A percentile compares a stretch with the other conserved stretches of the same genome.
These are phyloP conservation scores for Aspergillus tanneri DNA, from an alignment of 2,329 filamentous ascomycete species.

Conservation along the genomic window DNA sequence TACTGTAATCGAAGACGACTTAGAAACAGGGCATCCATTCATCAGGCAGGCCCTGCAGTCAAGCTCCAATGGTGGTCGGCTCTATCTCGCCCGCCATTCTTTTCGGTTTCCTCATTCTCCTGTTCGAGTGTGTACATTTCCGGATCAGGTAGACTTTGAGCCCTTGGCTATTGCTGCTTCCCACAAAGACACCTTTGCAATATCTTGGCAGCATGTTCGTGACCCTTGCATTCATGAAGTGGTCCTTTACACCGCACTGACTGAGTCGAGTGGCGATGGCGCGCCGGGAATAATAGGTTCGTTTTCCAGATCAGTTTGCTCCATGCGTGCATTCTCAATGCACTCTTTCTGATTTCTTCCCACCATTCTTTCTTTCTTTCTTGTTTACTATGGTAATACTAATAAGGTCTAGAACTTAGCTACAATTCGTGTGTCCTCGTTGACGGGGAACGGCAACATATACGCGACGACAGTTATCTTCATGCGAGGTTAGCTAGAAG, in stretches of 20 bases:
- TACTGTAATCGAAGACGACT: constrained; percentile 19
- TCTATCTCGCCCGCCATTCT: constrained; percentile 32
- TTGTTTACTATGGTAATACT: not conserved
- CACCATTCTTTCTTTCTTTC: not conserved
- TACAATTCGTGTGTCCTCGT: constrained; percentile 22
- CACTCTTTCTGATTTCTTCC: not conserved
- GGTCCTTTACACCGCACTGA: constrained; percentile 26
- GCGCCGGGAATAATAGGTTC: constrained; percentile 20
- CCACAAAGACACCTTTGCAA: constrained; percentile 30
- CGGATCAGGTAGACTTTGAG: constrained; percentile 28
- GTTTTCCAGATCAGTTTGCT: constrained; percentile 5
- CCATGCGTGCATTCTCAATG: not conserved
- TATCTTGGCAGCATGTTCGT: constrained; percentile 37
- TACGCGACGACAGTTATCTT: not conserved
- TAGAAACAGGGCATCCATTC: constrained; percentile 31
- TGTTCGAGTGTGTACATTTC: constrained; percentile 30
- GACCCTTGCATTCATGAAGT: constrained; percentile 27
- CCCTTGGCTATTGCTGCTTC: constrained; percentile 32
- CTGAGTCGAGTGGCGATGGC: constrained; percentile 9
- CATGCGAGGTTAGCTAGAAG: constrained; percentile 1
- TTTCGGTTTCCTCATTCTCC: constrained; percentile 13
- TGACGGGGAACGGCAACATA: constrained; percentile 10
- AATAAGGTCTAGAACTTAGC: constrained; percentile 18
- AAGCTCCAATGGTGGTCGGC: constrained; percentile 19
- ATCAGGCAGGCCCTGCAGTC: constrained; percentile 32